phyloP scores from a whole-genome alignment of 202 grass and related monocot species.

The Schoenoplectus triqueter region DNA sequence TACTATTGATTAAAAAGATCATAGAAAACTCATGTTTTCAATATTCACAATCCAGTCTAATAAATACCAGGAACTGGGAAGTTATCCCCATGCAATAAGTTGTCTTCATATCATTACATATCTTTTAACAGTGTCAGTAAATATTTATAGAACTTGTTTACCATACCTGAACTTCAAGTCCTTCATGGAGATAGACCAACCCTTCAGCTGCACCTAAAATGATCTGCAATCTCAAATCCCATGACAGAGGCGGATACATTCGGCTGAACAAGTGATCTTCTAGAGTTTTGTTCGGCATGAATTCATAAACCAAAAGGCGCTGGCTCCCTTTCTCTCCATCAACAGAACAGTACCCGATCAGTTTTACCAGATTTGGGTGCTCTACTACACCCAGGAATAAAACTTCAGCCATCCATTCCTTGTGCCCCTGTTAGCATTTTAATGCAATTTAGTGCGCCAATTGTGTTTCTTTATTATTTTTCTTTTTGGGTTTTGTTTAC shows the following conservation, averaged over 20 bases:
- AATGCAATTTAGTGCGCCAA: not conserved
- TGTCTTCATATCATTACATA: not conserved
- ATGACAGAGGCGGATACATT: constrained; percentile 58
- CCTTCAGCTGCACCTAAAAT: constrained; percentile 75
- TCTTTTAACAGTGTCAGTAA: not conserved
- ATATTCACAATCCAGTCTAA: not conserved
- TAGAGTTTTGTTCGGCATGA: constrained; percentile 83
- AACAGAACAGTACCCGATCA: constrained; percentile 86
- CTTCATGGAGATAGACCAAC: constrained; percentile 78
- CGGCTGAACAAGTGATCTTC: constrained; percentile 92
- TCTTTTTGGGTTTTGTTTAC: not conserved
- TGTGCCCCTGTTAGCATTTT: constrained; percentile 67
- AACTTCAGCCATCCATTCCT: constrained; percentile 89
- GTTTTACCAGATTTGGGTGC: constrained; percentile 85
- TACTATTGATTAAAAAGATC: no score
- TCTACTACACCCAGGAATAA: constrained; percentile 85
- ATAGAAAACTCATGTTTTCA: not conserved
- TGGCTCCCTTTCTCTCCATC: constrained; percentile 50
- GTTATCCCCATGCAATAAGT: not conserved
- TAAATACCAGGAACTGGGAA: not conserved
- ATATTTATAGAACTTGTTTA: not conserved
- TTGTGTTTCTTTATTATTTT: not conserved
- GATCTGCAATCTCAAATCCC: constrained; percentile 77
- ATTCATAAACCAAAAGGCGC: constrained; percentile 82
- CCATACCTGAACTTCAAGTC: constrained; percentile 78